These are phyloP conservation scores for Fusarium paranaense DNA, from an alignment of 2,329 filamentous ascomycete species.

Conservation along the genomic window DNA sequence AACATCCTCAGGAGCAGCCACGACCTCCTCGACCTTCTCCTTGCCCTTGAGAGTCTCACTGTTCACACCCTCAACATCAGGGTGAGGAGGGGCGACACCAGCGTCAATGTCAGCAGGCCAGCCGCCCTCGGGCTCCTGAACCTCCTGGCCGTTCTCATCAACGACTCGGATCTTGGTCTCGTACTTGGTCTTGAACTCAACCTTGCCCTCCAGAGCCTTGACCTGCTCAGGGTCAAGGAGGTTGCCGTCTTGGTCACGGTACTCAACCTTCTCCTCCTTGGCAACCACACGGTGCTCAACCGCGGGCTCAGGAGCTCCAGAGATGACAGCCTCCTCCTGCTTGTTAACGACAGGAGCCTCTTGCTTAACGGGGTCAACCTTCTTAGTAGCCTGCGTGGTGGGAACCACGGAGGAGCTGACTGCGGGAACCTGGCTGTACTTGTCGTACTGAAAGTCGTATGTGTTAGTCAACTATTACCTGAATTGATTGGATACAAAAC, in stretches of 20 bases:
- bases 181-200: slow-evolving; percentile 94
- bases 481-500: background rate
- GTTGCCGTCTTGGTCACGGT: slow-evolving; percentile 94
- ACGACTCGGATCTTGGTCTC: slow-evolving; percentile 92
- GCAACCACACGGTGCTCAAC: slow-evolving; percentile 61
- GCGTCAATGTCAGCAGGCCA: slow-evolving; percentile 51
- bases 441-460: slow-evolving; percentile 57
- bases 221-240: slow-evolving; percentile 87
- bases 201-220: slow-evolving; percentile 86
- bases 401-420: slow-evolving; percentile 45
- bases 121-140: slow-evolving; percentile 61
- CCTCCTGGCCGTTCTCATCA: slow-evolving; percentile 82
- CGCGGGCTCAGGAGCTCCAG: slow-evolving; percentile 61
- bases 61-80: slow-evolving; percentile 71
- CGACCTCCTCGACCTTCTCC: slow-evolving; percentile 50
- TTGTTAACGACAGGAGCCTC: slow-evolving; percentile 41
- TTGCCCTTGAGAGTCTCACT: slow-evolving; percentile 65
- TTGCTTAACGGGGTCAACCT: slow-evolving; percentile 36
- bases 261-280: slow-evolving; percentile 88
- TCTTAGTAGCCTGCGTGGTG: slow-evolving; percentile 43
- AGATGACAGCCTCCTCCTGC: slow-evolving; percentile 53
- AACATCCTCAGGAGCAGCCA: slow-evolving; percentile 47
- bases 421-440: slow-evolving; percentile 51
- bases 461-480: slow-evolving; percentile 33
- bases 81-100: slow-evolving; percentile 68